These are phyloP conservation scores for Beauveria sp. DNA, from an alignment of 2,329 filamentous ascomycete species.

Conservation along the genomic window DNA sequence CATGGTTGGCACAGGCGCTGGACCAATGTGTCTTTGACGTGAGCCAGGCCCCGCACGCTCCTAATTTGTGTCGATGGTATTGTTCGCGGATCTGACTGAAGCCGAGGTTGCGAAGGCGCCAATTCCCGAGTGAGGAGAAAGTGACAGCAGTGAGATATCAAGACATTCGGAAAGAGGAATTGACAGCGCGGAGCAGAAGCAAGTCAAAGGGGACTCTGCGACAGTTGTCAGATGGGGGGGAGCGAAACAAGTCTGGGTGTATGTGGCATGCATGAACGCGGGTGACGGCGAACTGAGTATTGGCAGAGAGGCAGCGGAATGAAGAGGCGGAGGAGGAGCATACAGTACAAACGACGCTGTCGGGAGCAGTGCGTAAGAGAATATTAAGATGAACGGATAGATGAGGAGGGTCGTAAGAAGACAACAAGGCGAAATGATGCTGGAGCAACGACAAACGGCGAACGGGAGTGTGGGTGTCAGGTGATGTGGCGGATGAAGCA, in stretches of 20 bases:
- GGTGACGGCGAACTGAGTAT: background rate
- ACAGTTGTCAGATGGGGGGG: background rate
- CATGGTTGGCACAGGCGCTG: conserved; percentile 32
- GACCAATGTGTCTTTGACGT: conserved; percentile 9
- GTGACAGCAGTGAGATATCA: background rate
- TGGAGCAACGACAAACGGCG: background rate
- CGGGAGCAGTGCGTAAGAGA: background rate
- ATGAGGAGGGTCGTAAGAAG: background rate
- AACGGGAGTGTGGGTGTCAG: background rate
- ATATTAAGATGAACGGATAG: background rate
- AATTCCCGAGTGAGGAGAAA: background rate
- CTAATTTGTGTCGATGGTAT: background rate
- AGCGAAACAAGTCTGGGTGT: background rate
- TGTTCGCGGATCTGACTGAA: background rate
- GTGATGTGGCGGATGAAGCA: background rate
- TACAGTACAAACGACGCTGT: background rate
- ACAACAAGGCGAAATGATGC: conserved; percentile 2
- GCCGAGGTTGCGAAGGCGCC: background rate
- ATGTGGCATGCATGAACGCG: background rate
- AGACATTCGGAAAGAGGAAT: conserved; percentile 6
- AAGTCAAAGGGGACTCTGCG: conserved; percentile 4
- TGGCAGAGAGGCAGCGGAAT: background rate
- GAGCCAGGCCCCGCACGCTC: background rate
- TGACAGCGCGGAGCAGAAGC: background rate
- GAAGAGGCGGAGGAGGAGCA: background rate